These are phyloP conservation scores for Dipodascus albidus DNA, from an alignment of 805 yeast genomes.

Conservation along the genomic window DNA sequence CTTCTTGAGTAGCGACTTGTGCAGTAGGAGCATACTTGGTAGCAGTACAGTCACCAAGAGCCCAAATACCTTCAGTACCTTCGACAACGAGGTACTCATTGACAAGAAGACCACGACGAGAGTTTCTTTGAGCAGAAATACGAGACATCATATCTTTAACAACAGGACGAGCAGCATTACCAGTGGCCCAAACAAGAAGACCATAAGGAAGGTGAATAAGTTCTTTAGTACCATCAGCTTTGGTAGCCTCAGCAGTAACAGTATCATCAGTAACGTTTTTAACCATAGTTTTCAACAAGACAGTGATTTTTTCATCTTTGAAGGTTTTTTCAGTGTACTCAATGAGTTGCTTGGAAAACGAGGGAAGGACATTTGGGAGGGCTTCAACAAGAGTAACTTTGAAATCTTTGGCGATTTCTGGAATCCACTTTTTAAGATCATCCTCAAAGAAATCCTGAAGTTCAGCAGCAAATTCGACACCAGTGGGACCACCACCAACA, in stretches of 20 bases:
- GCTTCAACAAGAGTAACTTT: constrained; percentile 84
- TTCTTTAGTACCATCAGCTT: constrained; percentile 54
- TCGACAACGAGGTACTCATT: constrained; percentile 73
- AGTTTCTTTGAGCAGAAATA: constrained; percentile 62
- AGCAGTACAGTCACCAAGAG: constrained; percentile 87
- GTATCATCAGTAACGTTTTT: constrained; percentile 64
- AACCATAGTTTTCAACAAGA: constrained; percentile 79
- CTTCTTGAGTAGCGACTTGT: constrained; percentile 94
- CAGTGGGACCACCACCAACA: constrained; percentile 98
- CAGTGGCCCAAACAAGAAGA: constrained; percentile 93
- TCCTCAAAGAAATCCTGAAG: constrained; percentile 88
- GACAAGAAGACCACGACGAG: constrained; percentile 83
- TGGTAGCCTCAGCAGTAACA: constrained; percentile 60
- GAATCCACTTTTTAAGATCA: constrained; percentile 83
- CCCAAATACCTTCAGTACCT: constrained; percentile 76
- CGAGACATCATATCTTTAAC: constrained; percentile 52
- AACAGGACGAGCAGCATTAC: constrained; percentile 80
- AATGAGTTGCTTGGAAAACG: constrained; percentile 32
- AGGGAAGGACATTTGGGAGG: constrained; percentile 68
- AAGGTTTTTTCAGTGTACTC: constrained; percentile 73
- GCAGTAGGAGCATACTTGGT: constrained; percentile 93
- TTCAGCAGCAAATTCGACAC: constrained; percentile 96
- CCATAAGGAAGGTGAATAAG: constrained; percentile 72
- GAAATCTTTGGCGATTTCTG: constrained; percentile 71
- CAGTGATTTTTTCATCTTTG: constrained; percentile 53